Evolutionary conservation across 495 filamentous ascomycete genomes (phyloP).

Genomic region (Patellaria atrata): DNA sequence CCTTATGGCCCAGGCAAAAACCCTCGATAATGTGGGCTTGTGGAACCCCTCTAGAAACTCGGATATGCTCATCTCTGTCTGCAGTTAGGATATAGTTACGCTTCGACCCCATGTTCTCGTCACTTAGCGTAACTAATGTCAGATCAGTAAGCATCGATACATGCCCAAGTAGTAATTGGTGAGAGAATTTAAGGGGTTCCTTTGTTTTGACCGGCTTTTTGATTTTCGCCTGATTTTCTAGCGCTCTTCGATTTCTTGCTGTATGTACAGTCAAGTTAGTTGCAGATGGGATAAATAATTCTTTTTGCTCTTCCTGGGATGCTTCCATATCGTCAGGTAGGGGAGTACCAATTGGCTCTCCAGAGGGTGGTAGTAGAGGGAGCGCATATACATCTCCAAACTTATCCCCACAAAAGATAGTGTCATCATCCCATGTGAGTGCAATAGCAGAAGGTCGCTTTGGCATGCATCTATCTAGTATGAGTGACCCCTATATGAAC

Average conservation of each 20-base stretch:
- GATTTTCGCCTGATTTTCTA: slow-evolving; percentile 54
- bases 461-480: slow-evolving; percentile 53
- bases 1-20: slow-evolving; percentile 73
- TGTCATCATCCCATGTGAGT: slow-evolving; percentile 49
- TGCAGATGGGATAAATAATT: slow-evolving; percentile 42
- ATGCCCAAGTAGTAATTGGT: slow-evolving; percentile 70
- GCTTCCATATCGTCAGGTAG: slow-evolving; percentile 17
- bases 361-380: slow-evolving; percentile 54
- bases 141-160: slow-evolving; percentile 85
- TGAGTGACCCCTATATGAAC: background rate
- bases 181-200: slow-evolving; percentile 44
- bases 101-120: slow-evolving; percentile 8
- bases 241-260: slow-evolving; percentile 54
- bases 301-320: slow-evolving; percentile 14
- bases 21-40: slow-evolving; percentile 79
- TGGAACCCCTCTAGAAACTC: slow-evolving; percentile 68
- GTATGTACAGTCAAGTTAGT: slow-evolving; percentile 72
- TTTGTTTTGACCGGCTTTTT: slow-evolving; percentile 29
- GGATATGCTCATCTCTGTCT: slow-evolving; percentile 95
- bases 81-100: slow-evolving; percentile 68
- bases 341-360: too few species aligned
- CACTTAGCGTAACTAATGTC: slow-evolving; percentile 30
- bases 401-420: slow-evolving; percentile 75
- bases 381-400: slow-evolving; percentile 90
- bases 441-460: slow-evolving; percentile 69